A percentile compares a stretch with the other conserved stretches of the same genome.
These are phyloP conservation scores for Nemania bipapillata DNA, from an alignment of 2,329 filamentous ascomycete species.

Conservation along the genomic window DNA sequence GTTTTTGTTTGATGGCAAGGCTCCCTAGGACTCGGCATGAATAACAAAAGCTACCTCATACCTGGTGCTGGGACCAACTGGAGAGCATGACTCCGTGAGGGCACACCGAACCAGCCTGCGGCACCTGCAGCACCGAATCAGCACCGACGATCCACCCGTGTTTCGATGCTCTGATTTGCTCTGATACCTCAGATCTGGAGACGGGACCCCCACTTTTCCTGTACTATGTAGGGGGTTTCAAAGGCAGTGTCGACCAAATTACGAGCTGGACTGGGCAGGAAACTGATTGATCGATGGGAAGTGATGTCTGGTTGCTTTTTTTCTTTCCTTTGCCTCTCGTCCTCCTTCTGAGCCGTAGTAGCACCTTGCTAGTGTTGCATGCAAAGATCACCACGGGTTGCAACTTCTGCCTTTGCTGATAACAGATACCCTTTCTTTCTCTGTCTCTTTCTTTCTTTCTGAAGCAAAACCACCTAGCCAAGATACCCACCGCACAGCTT, in stretches of 20 bases:
- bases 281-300: slow-evolving; percentile 12
- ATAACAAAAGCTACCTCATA: not conserved
- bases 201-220: slow-evolving; percentile 29
- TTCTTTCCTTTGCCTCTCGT: slow-evolving; percentile 22
- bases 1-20: not conserved
- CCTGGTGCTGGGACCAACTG: not conserved
- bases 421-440: not conserved
- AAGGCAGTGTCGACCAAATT: slow-evolving; percentile 26
- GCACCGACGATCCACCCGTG: slow-evolving; percentile 34
- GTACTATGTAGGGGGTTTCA: slow-evolving; percentile 3
- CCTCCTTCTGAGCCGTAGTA: not conserved
- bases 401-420: not conserved
- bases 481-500: slow-evolving; percentile 18
- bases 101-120: not conserved
- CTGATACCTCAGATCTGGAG: slow-evolving; percentile 23
- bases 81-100: slow-evolving; percentile 15
- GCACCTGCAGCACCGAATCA: slow-evolving; percentile 20
- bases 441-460: not conserved
- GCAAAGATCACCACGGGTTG: not conserved
- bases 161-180: slow-evolving; percentile 14
- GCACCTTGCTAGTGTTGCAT: slow-evolving; percentile 3
- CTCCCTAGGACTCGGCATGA: not conserved
- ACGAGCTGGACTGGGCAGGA: not conserved
- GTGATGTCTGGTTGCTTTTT: slow-evolving; percentile 27
- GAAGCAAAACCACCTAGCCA: not conserved